A percentile compares a stretch with the other conserved stretches of the same genome.
These are phyloP conservation scores for Aspergillus spinulosporus DNA, from an alignment of 2,329 filamentous ascomycete genomes.

Conservation along the genomic window DNA sequence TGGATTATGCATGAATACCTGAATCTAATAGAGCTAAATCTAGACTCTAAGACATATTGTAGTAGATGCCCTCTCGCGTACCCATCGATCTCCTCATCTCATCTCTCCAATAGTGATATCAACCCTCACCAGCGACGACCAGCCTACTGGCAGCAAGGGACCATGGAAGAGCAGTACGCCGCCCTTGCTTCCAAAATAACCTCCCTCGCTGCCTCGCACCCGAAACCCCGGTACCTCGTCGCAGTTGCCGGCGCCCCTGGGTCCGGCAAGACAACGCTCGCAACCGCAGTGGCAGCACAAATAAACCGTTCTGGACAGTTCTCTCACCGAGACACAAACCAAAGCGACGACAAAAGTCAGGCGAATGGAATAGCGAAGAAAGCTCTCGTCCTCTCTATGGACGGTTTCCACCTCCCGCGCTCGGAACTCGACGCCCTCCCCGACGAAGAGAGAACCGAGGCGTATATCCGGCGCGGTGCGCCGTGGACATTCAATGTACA, in stretches of 20 bases:
- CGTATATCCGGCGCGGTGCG: conserved; percentile 38
- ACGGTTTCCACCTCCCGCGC: conserved; percentile 41
- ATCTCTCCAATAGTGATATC: not conserved
- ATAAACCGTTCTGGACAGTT: conserved; percentile 22
- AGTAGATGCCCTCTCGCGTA: too few species aligned
- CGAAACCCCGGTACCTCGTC: conserved; percentile 26
- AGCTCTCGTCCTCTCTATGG: conserved; percentile 36
- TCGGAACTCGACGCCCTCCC: conserved; percentile 33
- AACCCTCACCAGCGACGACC: not conserved
- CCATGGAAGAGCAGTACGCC: conserved; percentile 27
- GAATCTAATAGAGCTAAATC: too few species aligned
- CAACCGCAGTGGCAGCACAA: conserved; percentile 28
- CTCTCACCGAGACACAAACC: not conserved
- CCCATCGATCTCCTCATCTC: too few species aligned
- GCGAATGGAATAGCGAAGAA: not conserved
- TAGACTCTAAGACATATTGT: too few species aligned
- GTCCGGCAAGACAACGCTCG: conserved; percentile 39
- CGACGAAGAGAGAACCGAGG: conserved; percentile 29
- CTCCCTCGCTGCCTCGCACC: conserved; percentile 18
- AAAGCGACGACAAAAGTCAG: not conserved
- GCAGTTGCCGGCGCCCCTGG: conserved; percentile 36
- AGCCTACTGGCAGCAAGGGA: not conserved
- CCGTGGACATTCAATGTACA: conserved; percentile 41
- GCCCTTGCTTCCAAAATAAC: conserved; percentile 24
- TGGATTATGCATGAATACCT: too few species aligned